Evolutionary conservation across 257 asterid species (phyloP), one percentile per base, ranked within the genome.

Genomic region (Solanum dulcamara): DNA sequence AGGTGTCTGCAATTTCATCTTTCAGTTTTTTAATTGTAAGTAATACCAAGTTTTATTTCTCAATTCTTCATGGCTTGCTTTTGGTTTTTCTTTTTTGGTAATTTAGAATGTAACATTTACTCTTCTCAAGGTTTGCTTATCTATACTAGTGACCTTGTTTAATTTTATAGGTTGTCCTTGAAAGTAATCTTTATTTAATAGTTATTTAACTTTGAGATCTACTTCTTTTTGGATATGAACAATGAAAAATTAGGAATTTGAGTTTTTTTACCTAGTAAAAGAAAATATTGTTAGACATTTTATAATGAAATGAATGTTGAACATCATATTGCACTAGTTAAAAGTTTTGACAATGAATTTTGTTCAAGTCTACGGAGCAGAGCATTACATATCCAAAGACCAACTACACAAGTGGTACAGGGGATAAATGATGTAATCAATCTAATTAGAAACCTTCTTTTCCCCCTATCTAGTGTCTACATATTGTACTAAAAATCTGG

Each of bases 1-100:
- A n/a, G 97, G 95, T 88, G 98, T 90, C 82, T 95, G 98, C 71
- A 62, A 26, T 26, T 26, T 62, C 71, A 62, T 62, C 71, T 4
- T 62, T 28, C 71, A 62, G 7, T 62, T 62, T 64, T 64, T 64
- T 30, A 30, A 30, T 28, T 64, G 72, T 64, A 14, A 64, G 72
- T 64, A 64, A 11, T 26, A 60, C 72, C 33, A 12, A 64, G 26
- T 20, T 12, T 26, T 30, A 64, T 64, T 6, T 6, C 44, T 30
- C 77, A 60, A 24, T 59, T 24, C 67, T 7, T 22, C 5, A 55
- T 55, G 8, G 28, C 68, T 60, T 24, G 13, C 13, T 26, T 24
- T 20, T 71, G 22, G 46, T 30, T 60, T 24, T 10, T 26, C 18
- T 44, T 51, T 17, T 51, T 18, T 18, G 5, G 13, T 37, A 37